Conservation (phyloP, 1,284 basidiomycete genomes). For the Microbotryum saponariae region DNA sequence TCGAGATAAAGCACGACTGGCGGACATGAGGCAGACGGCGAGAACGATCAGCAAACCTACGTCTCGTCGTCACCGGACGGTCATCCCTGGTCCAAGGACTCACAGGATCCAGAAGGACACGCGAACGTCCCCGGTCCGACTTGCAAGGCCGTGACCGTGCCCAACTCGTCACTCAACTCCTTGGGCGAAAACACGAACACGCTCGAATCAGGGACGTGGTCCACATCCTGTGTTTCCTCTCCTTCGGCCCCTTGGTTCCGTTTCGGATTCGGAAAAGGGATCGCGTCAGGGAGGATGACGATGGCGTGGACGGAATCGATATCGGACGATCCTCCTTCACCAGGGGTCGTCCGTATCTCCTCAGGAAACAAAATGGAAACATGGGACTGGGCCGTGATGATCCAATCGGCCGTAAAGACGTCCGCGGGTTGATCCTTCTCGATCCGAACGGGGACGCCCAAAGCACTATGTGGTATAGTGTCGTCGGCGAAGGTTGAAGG, state of each 20-base stretch:
- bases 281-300: constrained; percentile 55
- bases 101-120: constrained; percentile 74
- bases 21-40: neutral
- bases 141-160: constrained; percentile 61
- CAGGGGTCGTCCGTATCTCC: neutral
- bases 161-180: constrained; percentile 49
- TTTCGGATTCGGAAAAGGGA: constrained; percentile 41
- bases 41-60: constrained; percentile 14
- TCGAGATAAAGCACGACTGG: constrained; percentile 44
- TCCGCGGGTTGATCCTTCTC: constrained; percentile 41
- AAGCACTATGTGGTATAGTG: neutral
- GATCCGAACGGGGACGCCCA: constrained; percentile 28
- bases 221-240: constrained; percentile 25
- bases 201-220: constrained; percentile 29
- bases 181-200: constrained; percentile 75
- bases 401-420: constrained; percentile 44
- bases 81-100: constrained; percentile 34
- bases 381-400: constrained; percentile 47
- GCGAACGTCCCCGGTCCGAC: constrained; percentile 79
- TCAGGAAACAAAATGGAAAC: constrained; percentile 45
- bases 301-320: constrained; percentile 54
- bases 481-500: neutral
- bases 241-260: constrained; percentile 33
- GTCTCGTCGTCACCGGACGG: constrained; percentile 6
- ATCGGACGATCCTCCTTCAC: neutral